Evolutionary conservation across 371 early-diverging fungal genomes (phyloP), one percentile per base, ranked within the genome.

Genomic region (Mortierella sp.): DNA sequence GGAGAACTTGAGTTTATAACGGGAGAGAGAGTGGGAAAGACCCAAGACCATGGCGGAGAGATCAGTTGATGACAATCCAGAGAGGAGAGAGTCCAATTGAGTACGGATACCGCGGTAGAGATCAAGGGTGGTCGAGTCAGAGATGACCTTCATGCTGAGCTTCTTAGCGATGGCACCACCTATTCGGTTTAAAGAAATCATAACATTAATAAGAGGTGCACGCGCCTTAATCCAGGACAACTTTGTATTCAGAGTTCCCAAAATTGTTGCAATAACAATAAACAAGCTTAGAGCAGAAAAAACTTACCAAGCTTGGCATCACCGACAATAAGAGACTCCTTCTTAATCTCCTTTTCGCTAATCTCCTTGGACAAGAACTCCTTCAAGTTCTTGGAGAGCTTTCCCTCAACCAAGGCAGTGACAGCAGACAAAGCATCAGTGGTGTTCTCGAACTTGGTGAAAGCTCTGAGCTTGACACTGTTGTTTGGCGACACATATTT

Each of bases 361-460:
- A 97, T 86, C 77, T 95, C 94, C 53, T 84, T 84, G 62, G 89
- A 89, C 88, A 98, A 87, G 84, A 99, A 97, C 80, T 90, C 92
- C 85, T 96, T 96, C 86, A 99, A 89, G 87, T 92, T 93, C 88
- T 94, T 93, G 70, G 96, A 91, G 64, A 99, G 85, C 87, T 96
- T 95, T 59, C 97, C 97, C 88, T 97, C 97, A 51, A 97, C 94
- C 68, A 99, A 84, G 66, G 95, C 96, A n/a, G 96, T 96, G 65
- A 95, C 95, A 23, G 97, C 97, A 59, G 95, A 90, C 83, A 99
- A 88, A 29, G 98, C 98, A 77, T 97, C 97, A 64, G 94, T 94
- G 47, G 97, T 98, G 90, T 96, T 97, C 83, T 96, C 97, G 82
- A 98, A 99, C 87, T 97, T 97, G 75, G 93, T 90, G 88, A 97